Percentiles rank a stretch among this genome's conserved stretches.
Conservation (phyloP, 2,329 filamentous ascomycete genomes). For the Beauveria asiatica region DNA sequence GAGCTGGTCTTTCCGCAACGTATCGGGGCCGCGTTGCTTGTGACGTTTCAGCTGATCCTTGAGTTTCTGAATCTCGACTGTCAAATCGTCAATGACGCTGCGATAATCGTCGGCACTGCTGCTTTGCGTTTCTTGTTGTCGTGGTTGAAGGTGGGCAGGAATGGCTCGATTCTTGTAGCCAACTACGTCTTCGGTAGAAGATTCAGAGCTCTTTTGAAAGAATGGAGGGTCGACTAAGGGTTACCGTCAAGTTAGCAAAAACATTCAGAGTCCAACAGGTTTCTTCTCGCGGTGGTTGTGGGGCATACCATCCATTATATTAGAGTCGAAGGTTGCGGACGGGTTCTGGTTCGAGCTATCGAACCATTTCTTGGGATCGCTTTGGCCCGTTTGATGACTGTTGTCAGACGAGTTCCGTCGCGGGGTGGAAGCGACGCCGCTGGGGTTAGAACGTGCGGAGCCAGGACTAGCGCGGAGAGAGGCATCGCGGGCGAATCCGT, state of each 20-base stretch:
- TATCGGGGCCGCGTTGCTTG: conserved; percentile 56
- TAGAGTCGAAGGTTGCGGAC: conserved; percentile 31
- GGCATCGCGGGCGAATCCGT: conserved; percentile 37
- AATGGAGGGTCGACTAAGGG: conserved; percentile 43
- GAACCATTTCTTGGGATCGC: conserved; percentile 47
- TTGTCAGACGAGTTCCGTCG: conserved; percentile 38
- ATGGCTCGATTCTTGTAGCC: conserved; percentile 18
- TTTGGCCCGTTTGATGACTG: conserved; percentile 39
- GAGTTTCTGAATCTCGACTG: conserved; percentile 71
- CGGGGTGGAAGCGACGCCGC: conserved; percentile 17
- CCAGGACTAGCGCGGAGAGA: conserved; percentile 21
- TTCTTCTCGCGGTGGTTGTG: background rate
- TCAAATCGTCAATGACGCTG: conserved; percentile 81
- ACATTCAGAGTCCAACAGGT: background rate
- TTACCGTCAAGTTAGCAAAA: background rate
- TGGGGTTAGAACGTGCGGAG: conserved; percentile 16
- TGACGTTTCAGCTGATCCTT: conserved; percentile 66
- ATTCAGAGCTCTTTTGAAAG: conserved; percentile 44
- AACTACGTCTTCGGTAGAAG: conserved; percentile 37
- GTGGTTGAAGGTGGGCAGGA: conserved; percentile 21
- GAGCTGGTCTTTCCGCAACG: conserved; percentile 64
- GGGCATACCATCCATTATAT: conserved; percentile 38
- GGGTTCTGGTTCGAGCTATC: conserved; percentile 44
- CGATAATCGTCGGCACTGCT: conserved; percentile 68
- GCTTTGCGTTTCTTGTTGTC: conserved; percentile 29